These are phyloP conservation scores for Calonectria pseudoreteaudii DNA, from an alignment of 2,329 filamentous ascomycete genomes.

Conservation along the genomic window DNA sequence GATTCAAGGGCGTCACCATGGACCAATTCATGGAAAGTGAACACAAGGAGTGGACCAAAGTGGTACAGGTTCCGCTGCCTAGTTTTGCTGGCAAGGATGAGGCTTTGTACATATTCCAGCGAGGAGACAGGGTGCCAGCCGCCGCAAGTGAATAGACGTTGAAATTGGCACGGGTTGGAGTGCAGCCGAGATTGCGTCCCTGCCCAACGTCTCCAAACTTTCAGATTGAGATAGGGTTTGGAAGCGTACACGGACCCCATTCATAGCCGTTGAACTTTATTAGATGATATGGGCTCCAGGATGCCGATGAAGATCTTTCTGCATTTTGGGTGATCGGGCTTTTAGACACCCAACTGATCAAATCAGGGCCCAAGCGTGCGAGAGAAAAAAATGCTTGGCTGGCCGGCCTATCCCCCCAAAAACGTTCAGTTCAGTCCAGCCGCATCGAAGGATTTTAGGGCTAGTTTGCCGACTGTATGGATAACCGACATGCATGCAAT, in stretches of 20 bases:
- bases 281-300: neutral
- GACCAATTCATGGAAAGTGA: slow-evolving; percentile 74
- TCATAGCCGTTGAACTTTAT: slow-evolving; percentile 1
- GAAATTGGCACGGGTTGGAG: slow-evolving; percentile 2
- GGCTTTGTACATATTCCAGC: slow-evolving; percentile 75
- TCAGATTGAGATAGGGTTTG: neutral
- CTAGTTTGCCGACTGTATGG: neutral
- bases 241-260: neutral
- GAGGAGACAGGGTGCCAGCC: slow-evolving; percentile 53
- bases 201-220: neutral
- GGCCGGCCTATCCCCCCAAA: neutral
- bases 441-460: neutral
- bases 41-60: slow-evolving; percentile 67
- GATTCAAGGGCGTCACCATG: slow-evolving; percentile 72
- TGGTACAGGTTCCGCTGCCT: slow-evolving; percentile 74
- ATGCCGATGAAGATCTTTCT: neutral
- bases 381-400: neutral
- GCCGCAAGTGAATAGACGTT: slow-evolving; percentile 31
- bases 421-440: neutral
- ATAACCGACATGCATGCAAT: neutral
- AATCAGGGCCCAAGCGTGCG: neutral
- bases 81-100: slow-evolving; percentile 85
- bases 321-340: neutral
- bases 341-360: neutral
- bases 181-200: neutral